Evolutionary conservation across 805 yeast species (phyloP).

Genomic region (Myxozyma melibiosi): DNA sequence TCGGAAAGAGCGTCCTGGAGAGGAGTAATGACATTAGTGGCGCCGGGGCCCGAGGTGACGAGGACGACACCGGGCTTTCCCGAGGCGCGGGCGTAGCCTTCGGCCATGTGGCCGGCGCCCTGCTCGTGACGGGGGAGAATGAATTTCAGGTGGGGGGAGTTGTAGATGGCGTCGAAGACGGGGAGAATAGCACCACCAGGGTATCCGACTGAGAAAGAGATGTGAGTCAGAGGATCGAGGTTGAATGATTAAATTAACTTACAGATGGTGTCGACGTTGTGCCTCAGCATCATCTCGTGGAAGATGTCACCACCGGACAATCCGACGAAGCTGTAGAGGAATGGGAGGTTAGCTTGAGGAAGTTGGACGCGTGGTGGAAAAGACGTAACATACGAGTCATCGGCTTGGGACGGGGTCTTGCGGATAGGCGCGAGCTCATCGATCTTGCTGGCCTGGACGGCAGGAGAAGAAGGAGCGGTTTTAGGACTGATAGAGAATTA

Average conservation of each 20-base stretch:
- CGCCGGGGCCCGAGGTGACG: constrained; percentile 99
- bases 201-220: constrained; percentile 62
- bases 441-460: neutral
- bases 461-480: neutral
- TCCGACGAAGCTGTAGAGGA: constrained; percentile 72
- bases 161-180: constrained; percentile 94
- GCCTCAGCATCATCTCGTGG: constrained; percentile 98
- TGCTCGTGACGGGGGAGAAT: constrained; percentile 96
- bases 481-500: neutral
- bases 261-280: constrained; percentile 87
- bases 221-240: neutral
- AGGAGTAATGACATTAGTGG: constrained; percentile 97
- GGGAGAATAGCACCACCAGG: constrained; percentile 99
- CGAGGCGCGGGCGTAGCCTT: constrained; percentile 93
- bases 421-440: constrained; percentile 8
- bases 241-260: constrained; percentile 4
- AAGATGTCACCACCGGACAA: constrained; percentile 98
- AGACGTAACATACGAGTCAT: constrained; percentile 26
- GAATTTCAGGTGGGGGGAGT: constrained; percentile 84
- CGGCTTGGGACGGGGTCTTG: constrained; percentile 22
- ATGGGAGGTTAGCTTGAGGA: neutral
- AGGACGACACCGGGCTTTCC: constrained; percentile 98
- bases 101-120: constrained; percentile 99
- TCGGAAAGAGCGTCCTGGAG: constrained; percentile 97
- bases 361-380: neutral